Conservation (phyloP, 805 yeast genomes). For the Saccharomycopsis lassenensis region DNA sequence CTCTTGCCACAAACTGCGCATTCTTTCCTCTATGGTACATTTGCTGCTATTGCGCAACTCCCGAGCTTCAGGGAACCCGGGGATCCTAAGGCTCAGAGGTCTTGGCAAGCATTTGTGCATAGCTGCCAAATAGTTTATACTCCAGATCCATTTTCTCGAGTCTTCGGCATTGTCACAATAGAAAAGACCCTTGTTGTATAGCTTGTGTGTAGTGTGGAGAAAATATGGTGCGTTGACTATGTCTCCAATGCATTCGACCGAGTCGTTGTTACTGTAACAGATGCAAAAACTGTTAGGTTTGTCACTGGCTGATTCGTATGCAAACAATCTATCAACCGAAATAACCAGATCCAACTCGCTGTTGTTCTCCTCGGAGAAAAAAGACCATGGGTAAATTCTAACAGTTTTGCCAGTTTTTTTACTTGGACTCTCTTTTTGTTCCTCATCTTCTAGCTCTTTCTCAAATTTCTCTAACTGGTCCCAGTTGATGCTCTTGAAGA, state of each 20-base stretch:
- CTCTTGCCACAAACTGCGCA: slow-evolving; percentile 8
- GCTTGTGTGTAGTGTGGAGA: too few relatives aligned
- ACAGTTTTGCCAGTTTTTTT: neutral
- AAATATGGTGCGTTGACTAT: too few relatives aligned
- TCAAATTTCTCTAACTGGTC: slow-evolving; percentile 9
- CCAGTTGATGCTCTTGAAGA: slow-evolving; percentile 31
- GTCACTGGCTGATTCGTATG: slow-evolving; percentile 11
- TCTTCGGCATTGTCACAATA: slow-evolving; percentile 7
- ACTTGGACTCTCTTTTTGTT: slow-evolving; percentile 2
- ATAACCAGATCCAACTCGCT: slow-evolving; percentile 15
- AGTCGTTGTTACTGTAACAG: slow-evolving; percentile 8
- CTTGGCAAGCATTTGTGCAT: slow-evolving; percentile 9
- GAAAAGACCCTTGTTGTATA: slow-evolving; percentile 14
- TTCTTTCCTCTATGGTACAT: slow-evolving; percentile 1
- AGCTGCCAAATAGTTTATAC: slow-evolving; percentile 13
- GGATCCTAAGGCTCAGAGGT: slow-evolving; percentile 3
- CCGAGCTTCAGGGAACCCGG: slow-evolving; percentile 4
- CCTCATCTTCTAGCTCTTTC: slow-evolving; percentile 4
- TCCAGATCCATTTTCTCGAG: slow-evolving; percentile 12
- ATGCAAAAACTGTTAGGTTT: slow-evolving; percentile 13
- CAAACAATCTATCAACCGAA: slow-evolving; percentile 14
- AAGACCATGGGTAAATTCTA: slow-evolving; percentile 13
- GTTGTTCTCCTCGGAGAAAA: slow-evolving; percentile 10
- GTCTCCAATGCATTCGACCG: too few relatives aligned
- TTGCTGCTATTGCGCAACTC: slow-evolving; percentile 8